Base-by-base conservation (phyloP, 495 filamentous ascomycete genomes). In the Lasiosphaeris hirsuta region DNA sequence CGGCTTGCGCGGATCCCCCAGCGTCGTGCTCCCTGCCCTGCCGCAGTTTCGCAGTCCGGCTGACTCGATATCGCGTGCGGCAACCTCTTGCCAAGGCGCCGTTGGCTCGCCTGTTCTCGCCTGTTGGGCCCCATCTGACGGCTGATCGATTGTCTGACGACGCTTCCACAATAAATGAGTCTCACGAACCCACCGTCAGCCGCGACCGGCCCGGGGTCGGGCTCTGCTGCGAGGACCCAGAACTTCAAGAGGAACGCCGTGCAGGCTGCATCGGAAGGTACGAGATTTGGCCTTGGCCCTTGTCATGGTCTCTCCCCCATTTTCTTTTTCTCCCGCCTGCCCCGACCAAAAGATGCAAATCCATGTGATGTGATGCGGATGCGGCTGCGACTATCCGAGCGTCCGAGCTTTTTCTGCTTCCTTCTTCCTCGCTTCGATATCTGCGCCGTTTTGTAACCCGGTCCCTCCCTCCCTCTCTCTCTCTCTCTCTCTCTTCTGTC, bases 201-300 rank as follows among this genome's bases (percentile, higher is more conserved):
- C 49, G 67, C 73, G n/a, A 71, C 75, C 62, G 75, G 73, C 33
- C 73, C 73, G 51, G 72, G 72, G 30, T 76, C 75, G 50, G 66
- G 57, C 47, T 71, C 71, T 50, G 65, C 70, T 38, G 62, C 65
- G n/a, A 64, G 71, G 47, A 80, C 69, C 57, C 81, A 85, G 68
- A 80, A 72, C 58, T 74, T 89, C 60, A 90, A 90, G 77, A 81
- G 84, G 71, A 87, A 79, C 63, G 23, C 23, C 5, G 83, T 90
- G 61, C 86, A 89, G 77, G 83, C 84, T 60, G 83, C 84, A 58
- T 90, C 90, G 74, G 88, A 92, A 80, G 90, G 90, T 92, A 84
- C 71, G 72, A 58, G 54, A 10, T 18, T 42, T 54, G 15, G 17
- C 34, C 35, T n/a, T 18, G 34, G 36, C 14, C 34, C 37, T 42